Base-by-base conservation (phyloP, 805 yeast species). In the Lachancea quebecensis region DNA sequence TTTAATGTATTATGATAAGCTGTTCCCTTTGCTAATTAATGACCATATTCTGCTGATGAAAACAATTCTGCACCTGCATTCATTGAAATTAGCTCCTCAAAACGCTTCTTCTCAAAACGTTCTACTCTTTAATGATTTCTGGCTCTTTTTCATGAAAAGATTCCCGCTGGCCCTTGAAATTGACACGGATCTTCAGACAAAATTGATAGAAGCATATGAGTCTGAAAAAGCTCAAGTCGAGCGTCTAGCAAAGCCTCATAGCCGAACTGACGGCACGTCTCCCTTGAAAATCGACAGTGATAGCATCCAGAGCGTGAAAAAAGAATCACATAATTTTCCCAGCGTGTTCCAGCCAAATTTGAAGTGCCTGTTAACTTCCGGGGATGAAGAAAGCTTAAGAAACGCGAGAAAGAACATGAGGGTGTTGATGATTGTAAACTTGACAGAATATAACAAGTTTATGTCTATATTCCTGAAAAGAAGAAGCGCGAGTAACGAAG, bases 21-120 rank as follows among this genome's bases (percentile, higher is more conserved):
- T 66, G 4, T 69, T 69, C 47, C 60, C 70, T 4, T 60, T 67
- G 38, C 51, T 65, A 39, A 66, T 69, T 8, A 68, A 69, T 46
- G 67, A 62, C 18, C 70, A 67, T 46, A 57, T 65, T 30, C 54
- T 69, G 38, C 53, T 61, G 37, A 56, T 60, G 45, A 57, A 66
- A 53, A 53, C 64, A 1, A 55, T 62, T 29, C 55, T 61, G 14
- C 53, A 57, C 45, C 52, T 59, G 10, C 60, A 62, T 38, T 46
- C 46, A 14, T 58, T 57, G 28, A 48, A 54, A 4, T 35, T 64
- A 15, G 53, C 50, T 28, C 47, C 46, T 5, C 59, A 50, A 27
- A 63, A 62, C 41, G 39, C 47, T 17, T 43, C 44, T 4, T 47
- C 55, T 14, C 60, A 57, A 35, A 46, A 53, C 27, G 48, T 64